Conservation (phyloP, 305 asterid species). For the Rubia peregrina region DNA sequence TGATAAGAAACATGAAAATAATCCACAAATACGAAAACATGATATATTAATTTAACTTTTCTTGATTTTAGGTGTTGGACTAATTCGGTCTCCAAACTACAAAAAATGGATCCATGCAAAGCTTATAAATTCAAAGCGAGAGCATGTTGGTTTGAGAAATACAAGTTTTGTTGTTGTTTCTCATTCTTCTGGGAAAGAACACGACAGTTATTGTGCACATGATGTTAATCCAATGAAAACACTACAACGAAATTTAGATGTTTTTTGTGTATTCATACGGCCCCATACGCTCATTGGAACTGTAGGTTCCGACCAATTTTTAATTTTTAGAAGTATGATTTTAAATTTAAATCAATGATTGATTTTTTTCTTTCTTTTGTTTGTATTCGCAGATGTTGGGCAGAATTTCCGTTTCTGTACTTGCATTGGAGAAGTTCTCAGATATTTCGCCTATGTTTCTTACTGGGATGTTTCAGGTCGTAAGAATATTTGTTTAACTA, state of each 20-base stretch:
- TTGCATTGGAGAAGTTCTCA: slow-evolving; percentile 74
- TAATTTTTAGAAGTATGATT: slow-evolving; percentile 12
- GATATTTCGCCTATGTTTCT: slow-evolving; percentile 76
- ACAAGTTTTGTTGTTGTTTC: no score
- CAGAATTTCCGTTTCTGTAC: slow-evolving; percentile 94
- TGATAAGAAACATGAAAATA: no score
- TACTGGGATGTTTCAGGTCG: slow-evolving; percentile 64
- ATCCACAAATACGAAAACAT: no score
- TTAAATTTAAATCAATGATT: neutral
- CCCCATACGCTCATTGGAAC: slow-evolving; percentile 98
- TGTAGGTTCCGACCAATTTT: slow-evolving; percentile 39
- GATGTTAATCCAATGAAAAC: slow-evolving; percentile 27
- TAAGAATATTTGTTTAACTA: slow-evolving; percentile 2
- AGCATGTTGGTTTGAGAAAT: no score
- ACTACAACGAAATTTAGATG: slow-evolving; percentile 46
- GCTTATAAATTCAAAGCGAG: no score
- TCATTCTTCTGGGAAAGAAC: no score
- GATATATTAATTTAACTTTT: no score
- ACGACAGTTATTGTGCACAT: no score
- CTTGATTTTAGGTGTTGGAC: no score
- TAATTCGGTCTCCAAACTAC: no score
- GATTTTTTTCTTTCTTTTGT: slow-evolving; percentile 19
- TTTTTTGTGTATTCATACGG: slow-evolving; percentile 87
- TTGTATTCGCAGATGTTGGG: slow-evolving; percentile 67
- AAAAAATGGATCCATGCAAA: no score